A percentile compares a stretch with the other conserved stretches of the same genome.
phyloP scores from a whole-genome alignment of 257 asterid genomes.

The Penstemon eatonii region DNA sequence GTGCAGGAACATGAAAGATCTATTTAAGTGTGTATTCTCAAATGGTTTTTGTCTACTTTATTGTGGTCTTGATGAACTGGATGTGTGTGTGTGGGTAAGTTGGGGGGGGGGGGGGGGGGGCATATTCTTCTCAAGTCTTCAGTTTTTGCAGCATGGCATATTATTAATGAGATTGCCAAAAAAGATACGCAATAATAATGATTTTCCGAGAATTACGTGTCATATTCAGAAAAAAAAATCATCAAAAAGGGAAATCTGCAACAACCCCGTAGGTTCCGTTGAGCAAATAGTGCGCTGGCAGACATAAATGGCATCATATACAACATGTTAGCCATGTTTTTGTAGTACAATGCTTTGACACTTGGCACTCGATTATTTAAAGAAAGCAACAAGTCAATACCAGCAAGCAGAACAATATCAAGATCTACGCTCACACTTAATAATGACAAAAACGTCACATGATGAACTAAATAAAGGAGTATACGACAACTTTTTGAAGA shows the following conservation, averaged over 20 bases:
- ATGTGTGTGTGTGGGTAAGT: constrained; percentile 4
- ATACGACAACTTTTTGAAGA: background rate
- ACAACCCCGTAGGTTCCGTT: constrained; percentile 6
- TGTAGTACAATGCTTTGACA: constrained; percentile 1
- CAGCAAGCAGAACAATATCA: constrained; percentile 17
- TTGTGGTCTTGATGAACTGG: background rate
- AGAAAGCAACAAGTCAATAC: constrained; percentile 12
- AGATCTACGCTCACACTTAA: constrained; percentile 3
- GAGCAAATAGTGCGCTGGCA: background rate
- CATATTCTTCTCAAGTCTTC: background rate
- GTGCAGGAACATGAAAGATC: constrained; percentile 14
- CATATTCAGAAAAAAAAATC: constrained; percentile 3
- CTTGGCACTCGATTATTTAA: constrained; percentile 17
- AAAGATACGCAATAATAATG: constrained; percentile 16
- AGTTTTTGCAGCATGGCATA: constrained; percentile 20
- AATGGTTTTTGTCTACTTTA: constrained; percentile 15
- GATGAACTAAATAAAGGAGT: background rate
- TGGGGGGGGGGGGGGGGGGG: too few species aligned
- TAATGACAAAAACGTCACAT: too few species aligned
- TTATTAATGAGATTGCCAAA: constrained; percentile 16
- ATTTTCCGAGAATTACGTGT: constrained; percentile 1
- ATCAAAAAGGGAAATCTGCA: constrained; percentile 14
- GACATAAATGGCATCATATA: constrained; percentile 16
- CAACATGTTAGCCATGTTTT: constrained; percentile 3
- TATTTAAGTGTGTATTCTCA: constrained; percentile 7